phyloP scores from a whole-genome alignment of 2,329 filamentous ascomycete genomes.

The Teratosphaeria zuluensis region DNA sequence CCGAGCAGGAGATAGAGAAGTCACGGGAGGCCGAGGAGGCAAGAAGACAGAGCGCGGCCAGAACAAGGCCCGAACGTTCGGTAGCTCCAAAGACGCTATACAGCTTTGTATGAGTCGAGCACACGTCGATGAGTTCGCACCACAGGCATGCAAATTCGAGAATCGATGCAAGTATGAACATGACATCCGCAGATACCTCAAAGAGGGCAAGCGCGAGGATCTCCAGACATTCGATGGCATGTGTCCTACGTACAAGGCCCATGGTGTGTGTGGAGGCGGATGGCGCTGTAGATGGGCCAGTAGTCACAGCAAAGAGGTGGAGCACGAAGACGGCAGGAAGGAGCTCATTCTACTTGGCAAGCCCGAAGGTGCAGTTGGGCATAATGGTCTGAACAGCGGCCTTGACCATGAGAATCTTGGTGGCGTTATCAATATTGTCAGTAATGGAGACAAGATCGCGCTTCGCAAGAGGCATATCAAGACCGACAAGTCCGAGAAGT shows the following conservation, averaged over 20 bases:
- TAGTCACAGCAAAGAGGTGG: slow-evolving; percentile 76
- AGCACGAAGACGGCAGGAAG: slow-evolving; percentile 67
- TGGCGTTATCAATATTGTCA: slow-evolving; percentile 68
- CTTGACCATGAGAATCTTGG: slow-evolving; percentile 29
- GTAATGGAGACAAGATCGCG: slow-evolving; percentile 59
- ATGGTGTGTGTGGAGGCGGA: slow-evolving; percentile 69
- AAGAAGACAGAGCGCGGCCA: slow-evolving; percentile 58
- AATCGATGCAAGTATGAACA: slow-evolving; percentile 75
- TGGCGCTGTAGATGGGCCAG: slow-evolving; percentile 91
- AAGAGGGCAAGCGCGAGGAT: slow-evolving; percentile 70
- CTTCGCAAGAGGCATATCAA: slow-evolving; percentile 63
- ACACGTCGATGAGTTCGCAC: slow-evolving; percentile 70
- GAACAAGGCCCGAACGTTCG: slow-evolving; percentile 75
- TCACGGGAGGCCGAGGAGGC: slow-evolving; percentile 19
- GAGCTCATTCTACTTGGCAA: slow-evolving; percentile 61
- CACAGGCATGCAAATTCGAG: slow-evolving; percentile 63
- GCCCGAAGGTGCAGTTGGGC: slow-evolving; percentile 32
- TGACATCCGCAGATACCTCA: slow-evolving; percentile 75
- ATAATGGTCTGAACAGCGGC: slow-evolving; percentile 16
- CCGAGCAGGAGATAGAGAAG: slow-evolving; percentile 25
- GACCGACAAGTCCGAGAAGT: slow-evolving; percentile 65
- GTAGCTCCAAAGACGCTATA: slow-evolving; percentile 65
- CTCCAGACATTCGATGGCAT: slow-evolving; percentile 64
- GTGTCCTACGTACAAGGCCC: slow-evolving; percentile 71
- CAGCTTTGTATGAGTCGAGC: slow-evolving; percentile 68